phyloP scores from a whole-genome alignment of 2,329 filamentous ascomycete species.

The Neopestalotiopsis rosae region DNA sequence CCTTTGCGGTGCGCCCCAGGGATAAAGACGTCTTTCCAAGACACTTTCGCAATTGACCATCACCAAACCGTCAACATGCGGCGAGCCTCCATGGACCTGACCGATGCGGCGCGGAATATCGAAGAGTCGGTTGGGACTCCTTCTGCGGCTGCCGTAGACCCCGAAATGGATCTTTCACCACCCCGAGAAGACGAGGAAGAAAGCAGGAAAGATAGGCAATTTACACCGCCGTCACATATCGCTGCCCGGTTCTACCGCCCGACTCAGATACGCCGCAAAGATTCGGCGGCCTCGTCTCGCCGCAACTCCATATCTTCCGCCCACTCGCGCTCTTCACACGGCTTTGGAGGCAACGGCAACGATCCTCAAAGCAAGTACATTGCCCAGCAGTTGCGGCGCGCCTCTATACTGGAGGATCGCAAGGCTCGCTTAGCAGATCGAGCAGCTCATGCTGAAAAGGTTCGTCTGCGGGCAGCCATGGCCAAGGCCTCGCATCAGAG shows the following conservation, averaged over 20 bases:
- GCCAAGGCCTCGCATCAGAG: slow-evolving; percentile 73
- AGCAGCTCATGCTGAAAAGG: slow-evolving; percentile 83
- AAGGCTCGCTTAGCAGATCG: slow-evolving; percentile 81
- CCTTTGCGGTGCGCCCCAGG: background rate
- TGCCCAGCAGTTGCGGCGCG: slow-evolving; percentile 78
- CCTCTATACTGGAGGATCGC: slow-evolving; percentile 80
- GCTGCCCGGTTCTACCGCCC: slow-evolving; percentile 79
- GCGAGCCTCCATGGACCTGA: slow-evolving; percentile 46
- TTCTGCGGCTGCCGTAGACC: slow-evolving; percentile 32
- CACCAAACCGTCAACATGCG: slow-evolving; percentile 42
- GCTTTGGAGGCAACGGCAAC: slow-evolving; percentile 52
- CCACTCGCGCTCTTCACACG: slow-evolving; percentile 72
- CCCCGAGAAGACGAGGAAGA: slow-evolving; percentile 42
- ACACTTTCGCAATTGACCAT: background rate
- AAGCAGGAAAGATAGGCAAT: slow-evolving; percentile 42
- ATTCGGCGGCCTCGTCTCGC: slow-evolving; percentile 78
- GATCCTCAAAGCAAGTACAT: slow-evolving; percentile 77
- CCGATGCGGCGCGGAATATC: slow-evolving; percentile 46
- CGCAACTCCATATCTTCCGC: slow-evolving; percentile 81
- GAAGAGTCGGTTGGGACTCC: slow-evolving; percentile 40
- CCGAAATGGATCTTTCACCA: slow-evolving; percentile 37
- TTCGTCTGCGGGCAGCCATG: slow-evolving; percentile 75
- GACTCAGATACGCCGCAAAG: slow-evolving; percentile 70
- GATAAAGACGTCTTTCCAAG: slow-evolving; percentile 10
- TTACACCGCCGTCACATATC: slow-evolving; percentile 75